Evolutionary conservation across 164 flowering plant species (phyloP).

Genomic region (Magnolia sinica): DNA sequence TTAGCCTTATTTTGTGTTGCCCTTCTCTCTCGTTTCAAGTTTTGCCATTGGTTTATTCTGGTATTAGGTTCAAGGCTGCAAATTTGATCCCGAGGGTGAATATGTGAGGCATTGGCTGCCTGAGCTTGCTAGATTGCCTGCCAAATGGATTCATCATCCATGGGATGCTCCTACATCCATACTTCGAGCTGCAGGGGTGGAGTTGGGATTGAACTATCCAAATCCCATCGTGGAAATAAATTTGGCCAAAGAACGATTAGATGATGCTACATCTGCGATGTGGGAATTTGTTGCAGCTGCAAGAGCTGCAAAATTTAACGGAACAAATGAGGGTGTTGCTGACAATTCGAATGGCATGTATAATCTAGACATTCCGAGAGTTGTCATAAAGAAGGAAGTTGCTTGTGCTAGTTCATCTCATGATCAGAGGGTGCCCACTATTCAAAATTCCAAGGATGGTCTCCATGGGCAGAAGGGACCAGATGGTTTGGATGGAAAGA

Average conservation of each 20-base stretch:
- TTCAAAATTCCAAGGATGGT: slow-evolving; percentile 33
- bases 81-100: slow-evolving; percentile 84
- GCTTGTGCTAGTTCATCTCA: slow-evolving; percentile 50
- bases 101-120: slow-evolving; percentile 94
- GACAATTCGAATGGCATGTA: slow-evolving; percentile 41
- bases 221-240: slow-evolving; percentile 78
- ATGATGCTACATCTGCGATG: slow-evolving; percentile 56
- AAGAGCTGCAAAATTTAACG: slow-evolving; percentile 34
- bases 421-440: slow-evolving; percentile 83
- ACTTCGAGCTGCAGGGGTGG: slow-evolving; percentile 82
- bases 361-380: slow-evolving; percentile 21
- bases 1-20: background rate
- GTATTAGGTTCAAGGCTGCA: slow-evolving; percentile 74
- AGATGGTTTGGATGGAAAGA: slow-evolving; percentile 32
- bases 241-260: slow-evolving; percentile 55
- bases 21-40: background rate
- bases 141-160: slow-evolving; percentile 97
- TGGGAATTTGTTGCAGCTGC: slow-evolving; percentile 57
- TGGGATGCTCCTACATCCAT: slow-evolving; percentile 80
- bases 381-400: slow-evolving; percentile 24
- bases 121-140: slow-evolving; percentile 85
- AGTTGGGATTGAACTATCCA: slow-evolving; percentile 83
- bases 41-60: background rate
- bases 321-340: slow-evolving; percentile 56
- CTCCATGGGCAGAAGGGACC: slow-evolving; percentile 36